These are phyloP conservation scores for Pogostemon cablin DNA, from an alignment of 257 asterid genomes.

Conservation along the genomic window DNA sequence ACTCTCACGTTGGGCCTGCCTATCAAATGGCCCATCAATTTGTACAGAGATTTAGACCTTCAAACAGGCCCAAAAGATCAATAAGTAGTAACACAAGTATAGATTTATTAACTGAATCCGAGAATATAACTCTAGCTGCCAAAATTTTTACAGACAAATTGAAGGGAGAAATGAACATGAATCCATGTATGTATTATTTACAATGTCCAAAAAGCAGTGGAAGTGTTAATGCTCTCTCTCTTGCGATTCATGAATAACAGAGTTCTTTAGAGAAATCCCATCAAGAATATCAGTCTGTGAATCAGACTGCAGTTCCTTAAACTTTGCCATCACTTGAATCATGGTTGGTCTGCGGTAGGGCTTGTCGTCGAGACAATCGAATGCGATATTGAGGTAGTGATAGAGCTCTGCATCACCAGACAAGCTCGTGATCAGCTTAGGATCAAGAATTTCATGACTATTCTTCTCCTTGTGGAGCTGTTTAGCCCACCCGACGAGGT, in stretches of 20 bases:
- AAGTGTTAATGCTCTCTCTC: conserved; percentile 53
- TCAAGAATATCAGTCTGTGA: conserved; percentile 81
- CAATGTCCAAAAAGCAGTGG: conserved; percentile 30
- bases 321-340: conserved; percentile 97
- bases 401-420: conserved; percentile 70
- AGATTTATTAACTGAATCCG: too few species aligned
- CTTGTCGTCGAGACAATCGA: conserved; percentile 87
- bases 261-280: conserved; percentile 69
- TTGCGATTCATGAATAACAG: conserved; percentile 74
- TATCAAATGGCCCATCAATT: not conserved
- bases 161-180: not conserved
- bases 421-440: conserved; percentile 50
- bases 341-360: conserved; percentile 82
- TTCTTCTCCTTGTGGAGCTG: conserved; percentile 58
- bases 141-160: conserved; percentile 29
- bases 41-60: too few species aligned
- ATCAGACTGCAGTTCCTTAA: conserved; percentile 74
- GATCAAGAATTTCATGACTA: conserved; percentile 74
- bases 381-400: conserved; percentile 76
- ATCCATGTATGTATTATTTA: conserved; percentile 38
- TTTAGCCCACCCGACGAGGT: conserved; percentile 97
- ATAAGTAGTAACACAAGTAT: too few species aligned
- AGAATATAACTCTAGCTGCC: too few species aligned
- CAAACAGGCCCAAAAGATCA: too few species aligned
- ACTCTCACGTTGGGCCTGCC: not conserved